Base-by-base conservation (phyloP, 768 basidiomycete species). In the Naganishia randhawae region DNA sequence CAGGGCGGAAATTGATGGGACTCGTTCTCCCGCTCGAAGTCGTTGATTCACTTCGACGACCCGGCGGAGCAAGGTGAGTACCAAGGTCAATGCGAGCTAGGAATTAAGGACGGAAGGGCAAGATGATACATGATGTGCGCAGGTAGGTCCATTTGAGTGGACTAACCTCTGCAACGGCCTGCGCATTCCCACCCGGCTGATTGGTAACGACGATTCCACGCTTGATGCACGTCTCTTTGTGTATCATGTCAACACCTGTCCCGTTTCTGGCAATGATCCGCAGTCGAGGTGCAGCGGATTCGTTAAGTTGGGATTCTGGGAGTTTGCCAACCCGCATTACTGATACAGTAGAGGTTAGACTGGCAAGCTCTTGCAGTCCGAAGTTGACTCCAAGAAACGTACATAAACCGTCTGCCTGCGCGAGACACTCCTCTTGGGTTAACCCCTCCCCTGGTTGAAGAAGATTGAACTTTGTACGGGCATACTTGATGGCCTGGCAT, bases 161-260 rank as follows among this genome's bases (percentile, higher is more conserved):
- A 68, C 73, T 50, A 50, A 76, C 77, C 55, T 74, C 69, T 5
- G 63, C 69, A 22, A 65, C 64, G 13, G 64, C 61, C 25, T 57
- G 57, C 6, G 76, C 73, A 66, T 78, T 78, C n/a, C 71, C 73
- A 8, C 76, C 77, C 0, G 77, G 74, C 39, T 63, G 53, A 53
- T 77, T 78, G 16, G 73, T 75, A 42, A 77, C 74, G 1, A 70
- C 65, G 3, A 76, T 67, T 0, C 74, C 76, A 27, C 70, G 53
- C 68, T 66, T 50, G 22, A 70, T 68, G 45, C 70, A 72, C 2
- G 66, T 72, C 3, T 66, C 69, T 31, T 73, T 69, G 66, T 78
- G 72, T 45, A 78, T 75, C 63, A 65, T 70, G 63, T 78, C 77
- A 31, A 57, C 45, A 0, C 77, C 77, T 7, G 71, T 71, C 0